These are phyloP conservation scores for Rubus idaeus DNA, from an alignment of 306 rosid genomes.

Conservation along the genomic window DNA sequence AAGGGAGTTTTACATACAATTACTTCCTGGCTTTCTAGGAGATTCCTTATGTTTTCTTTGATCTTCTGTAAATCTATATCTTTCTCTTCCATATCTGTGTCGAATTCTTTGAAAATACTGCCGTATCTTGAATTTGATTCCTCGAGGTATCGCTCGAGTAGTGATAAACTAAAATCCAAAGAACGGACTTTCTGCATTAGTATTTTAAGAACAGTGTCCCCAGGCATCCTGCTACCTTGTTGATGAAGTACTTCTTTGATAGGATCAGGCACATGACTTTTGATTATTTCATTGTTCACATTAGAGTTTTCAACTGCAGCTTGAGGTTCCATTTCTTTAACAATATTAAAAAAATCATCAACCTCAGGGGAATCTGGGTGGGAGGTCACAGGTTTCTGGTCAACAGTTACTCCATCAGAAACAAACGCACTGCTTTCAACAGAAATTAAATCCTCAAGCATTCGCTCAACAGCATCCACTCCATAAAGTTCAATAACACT, in stretches of 20 bases:
- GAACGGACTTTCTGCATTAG: slow-evolving; percentile 94
- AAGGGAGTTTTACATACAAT: slow-evolving; percentile 55
- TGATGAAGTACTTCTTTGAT: slow-evolving; percentile 70
- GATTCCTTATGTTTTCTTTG: slow-evolving; percentile 52
- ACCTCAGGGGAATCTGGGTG: slow-evolving; percentile 44
- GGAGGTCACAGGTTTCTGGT: slow-evolving; percentile 41
- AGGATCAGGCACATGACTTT: slow-evolving; percentile 55
- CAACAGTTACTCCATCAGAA: slow-evolving; percentile 51
- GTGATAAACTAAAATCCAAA: slow-evolving; percentile 71
- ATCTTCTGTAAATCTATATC: slow-evolving; percentile 58
- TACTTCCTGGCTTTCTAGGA: slow-evolving; percentile 51
- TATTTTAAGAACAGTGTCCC: slow-evolving; percentile 93
- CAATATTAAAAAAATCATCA: slow-evolving; percentile 33
- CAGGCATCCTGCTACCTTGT: slow-evolving; percentile 93
- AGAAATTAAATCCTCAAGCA: slow-evolving; percentile 87
- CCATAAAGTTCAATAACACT: slow-evolving; percentile 79
- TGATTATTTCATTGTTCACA: slow-evolving; percentile 45
- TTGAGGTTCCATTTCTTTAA: slow-evolving; percentile 38
- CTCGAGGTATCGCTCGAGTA: slow-evolving; percentile 79
- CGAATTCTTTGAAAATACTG: slow-evolving; percentile 62
- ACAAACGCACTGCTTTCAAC: slow-evolving; percentile 44
- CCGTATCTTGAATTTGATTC: slow-evolving; percentile 76
- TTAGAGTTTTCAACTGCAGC: slow-evolving; percentile 38
- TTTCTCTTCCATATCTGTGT: slow-evolving; percentile 61
- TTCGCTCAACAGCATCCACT: slow-evolving; percentile 93